A percentile compares a stretch with the other conserved stretches of the same genome.
Evolutionary conservation across 2,329 filamentous ascomycete species (phyloP).

Genomic region (Rhinocladiella similis): DNA sequence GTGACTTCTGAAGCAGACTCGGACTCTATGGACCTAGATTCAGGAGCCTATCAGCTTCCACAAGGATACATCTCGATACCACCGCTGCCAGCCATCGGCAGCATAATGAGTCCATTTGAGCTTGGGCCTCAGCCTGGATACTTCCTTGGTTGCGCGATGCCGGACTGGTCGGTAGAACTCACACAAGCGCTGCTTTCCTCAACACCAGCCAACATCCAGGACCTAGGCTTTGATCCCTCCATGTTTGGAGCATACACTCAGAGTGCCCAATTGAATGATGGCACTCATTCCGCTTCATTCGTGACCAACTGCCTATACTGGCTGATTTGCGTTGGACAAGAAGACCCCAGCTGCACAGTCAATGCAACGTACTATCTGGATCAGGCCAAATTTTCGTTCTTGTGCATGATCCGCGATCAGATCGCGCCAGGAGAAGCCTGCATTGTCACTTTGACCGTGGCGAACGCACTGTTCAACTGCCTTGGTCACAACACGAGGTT

Average conservation of each 20-base stretch:
- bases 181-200: constrained; percentile 7
- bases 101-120: neutral
- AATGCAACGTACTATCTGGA: constrained; percentile 8
- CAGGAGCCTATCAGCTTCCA: neutral
- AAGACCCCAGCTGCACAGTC: constrained; percentile 1
- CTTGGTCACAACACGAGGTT: constrained; percentile 16
- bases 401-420: constrained; percentile 17
- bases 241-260: constrained; percentile 8
- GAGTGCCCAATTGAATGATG: constrained; percentile 16
- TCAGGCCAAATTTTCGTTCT: constrained; percentile 6
- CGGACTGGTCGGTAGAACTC: constrained; percentile 3
- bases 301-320: constrained; percentile 17
- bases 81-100: neutral
- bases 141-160: neutral
- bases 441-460: constrained; percentile 14
- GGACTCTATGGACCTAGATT: neutral
- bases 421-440: constrained; percentile 13
- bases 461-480: constrained; percentile 16
- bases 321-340: constrained; percentile 17
- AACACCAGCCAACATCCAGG: constrained; percentile 9
- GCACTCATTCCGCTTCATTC: constrained; percentile 5
- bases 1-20: neutral
- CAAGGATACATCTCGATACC: neutral
- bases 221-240: constrained; percentile 10
- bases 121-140: no score